Base-by-base conservation (phyloP, 2,329 filamentous ascomycete genomes). In the Aureobasidium sp. region DNA sequence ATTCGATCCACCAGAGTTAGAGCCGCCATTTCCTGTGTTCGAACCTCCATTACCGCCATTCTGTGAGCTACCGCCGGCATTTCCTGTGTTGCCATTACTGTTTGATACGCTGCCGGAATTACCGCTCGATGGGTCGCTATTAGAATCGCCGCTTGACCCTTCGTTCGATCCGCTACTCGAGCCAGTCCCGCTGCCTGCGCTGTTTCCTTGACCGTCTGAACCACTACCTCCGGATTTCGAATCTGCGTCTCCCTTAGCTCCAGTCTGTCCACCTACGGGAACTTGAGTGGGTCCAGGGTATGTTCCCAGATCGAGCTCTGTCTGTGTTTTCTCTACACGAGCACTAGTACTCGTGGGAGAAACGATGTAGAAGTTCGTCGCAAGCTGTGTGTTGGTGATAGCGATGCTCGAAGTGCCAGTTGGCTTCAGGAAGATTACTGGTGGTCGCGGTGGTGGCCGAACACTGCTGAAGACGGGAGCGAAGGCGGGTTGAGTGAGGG, bases 381-480 rank as follows among this genome's bases (percentile, higher is more conserved):
- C 42, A 21, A 58, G 55, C 31, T 49, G 17, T 40, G 55, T 49
- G 2, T 37, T n/a, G 8, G 55, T 47, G 7, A 58, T 21, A 1
- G 43, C 43, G 9, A 58, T 43, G 33, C 31, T 49, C 10, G 43
- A 49, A 25, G 42, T 58, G 13, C 31, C 46, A 37, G 35, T 42
- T 19, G 46, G 57, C 37, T 60, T 60, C 66, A 13, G 64, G 64
- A 7, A 67, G 65, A 37, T 66, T 54, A 31, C 69, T 61, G 27
- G 60, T 51, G 8, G 61, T 23, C 43, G 43, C 10, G 43, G 43
- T 46, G 23, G 43, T 9, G 43, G 23, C 4, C 27, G 15, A n/a
- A n/a, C n/a, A 29, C 43, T 45, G 13, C 42, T 46, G 43, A 17
- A 8, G 15, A 46, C 15, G 15, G 43, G 62, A 54, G 10, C 35